Evolutionary conservation across 805 yeast genomes (phyloP).

Genomic region (Lachancea quebecensis): DNA sequence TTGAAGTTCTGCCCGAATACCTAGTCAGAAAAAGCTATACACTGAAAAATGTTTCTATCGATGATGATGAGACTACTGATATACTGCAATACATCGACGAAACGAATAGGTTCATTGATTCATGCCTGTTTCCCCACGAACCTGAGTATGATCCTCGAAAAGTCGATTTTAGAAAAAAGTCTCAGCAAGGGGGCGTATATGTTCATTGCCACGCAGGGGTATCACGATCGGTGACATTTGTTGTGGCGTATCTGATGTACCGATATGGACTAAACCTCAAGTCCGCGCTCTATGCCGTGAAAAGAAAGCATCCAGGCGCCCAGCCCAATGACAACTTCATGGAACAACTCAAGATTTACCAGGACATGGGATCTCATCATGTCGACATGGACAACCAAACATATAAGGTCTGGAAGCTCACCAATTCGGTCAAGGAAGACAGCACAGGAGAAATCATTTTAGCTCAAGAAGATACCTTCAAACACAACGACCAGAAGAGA

Average conservation of each 20-base stretch:
- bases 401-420: constrained; percentile 41
- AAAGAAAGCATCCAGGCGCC: constrained; percentile 50
- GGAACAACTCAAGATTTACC: constrained; percentile 63
- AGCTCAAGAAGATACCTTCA: constrained; percentile 27
- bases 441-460: constrained; percentile 35
- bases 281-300: constrained; percentile 71
- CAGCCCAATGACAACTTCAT: constrained; percentile 71
- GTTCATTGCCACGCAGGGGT: constrained; percentile 90
- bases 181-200: constrained; percentile 41
- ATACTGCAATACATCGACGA: constrained; percentile 56
- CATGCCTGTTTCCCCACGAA: constrained; percentile 46
- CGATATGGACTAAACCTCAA: constrained; percentile 50
- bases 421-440: constrained; percentile 34
- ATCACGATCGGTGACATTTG: constrained; percentile 81
- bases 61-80: constrained; percentile 65
- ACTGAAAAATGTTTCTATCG: constrained; percentile 56
- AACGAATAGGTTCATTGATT: constrained; percentile 59
- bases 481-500: constrained; percentile 22
- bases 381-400: constrained; percentile 27
- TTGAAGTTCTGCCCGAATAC: constrained; percentile 50
- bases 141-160: constrained; percentile 26
- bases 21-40: constrained; percentile 38
- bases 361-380: constrained; percentile 35
- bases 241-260: constrained; percentile 84
- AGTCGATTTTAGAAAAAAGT: constrained; percentile 27